Conservation (phyloP, 176 grass and related monocot genomes). For the Tillandsia leiboldiana region DNA sequence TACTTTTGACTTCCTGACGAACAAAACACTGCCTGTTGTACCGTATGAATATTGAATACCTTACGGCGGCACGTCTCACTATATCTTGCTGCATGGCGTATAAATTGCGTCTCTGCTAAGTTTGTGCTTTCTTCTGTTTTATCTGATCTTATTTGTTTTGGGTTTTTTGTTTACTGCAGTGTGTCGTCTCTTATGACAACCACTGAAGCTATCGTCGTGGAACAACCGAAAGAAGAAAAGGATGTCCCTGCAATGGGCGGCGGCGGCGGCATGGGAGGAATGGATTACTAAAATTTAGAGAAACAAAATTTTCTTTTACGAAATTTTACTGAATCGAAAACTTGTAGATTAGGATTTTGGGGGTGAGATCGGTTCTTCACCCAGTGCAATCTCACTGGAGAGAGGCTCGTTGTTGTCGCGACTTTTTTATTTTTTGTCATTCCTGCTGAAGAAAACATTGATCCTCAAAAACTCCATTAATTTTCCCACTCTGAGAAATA, state of each 20-base stretch:
- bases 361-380: constrained; percentile 32
- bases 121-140: background rate
- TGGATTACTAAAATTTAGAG: constrained; percentile 56
- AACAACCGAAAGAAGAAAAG: constrained; percentile 76
- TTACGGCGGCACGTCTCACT: background rate
- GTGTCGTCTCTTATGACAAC: constrained; percentile 96
- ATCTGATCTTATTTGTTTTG: background rate
- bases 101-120: background rate
- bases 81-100: background rate
- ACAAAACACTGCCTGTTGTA: no score
- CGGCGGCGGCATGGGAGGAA: constrained; percentile 72
- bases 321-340: constrained; percentile 19
- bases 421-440: constrained; percentile 32
- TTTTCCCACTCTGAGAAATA: no score
- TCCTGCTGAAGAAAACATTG: no score
- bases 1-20: no score
- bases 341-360: constrained; percentile 27
- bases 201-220: constrained; percentile 81
- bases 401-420: constrained; percentile 23
- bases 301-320: background rate
- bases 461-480: no score
- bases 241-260: constrained; percentile 47
- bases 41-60: no score
- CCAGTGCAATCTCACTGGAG: constrained; percentile 20
- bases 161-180: constrained; percentile 25